These are phyloP conservation scores for Thoreauomyces humboldtii DNA, from an alignment of 192 early-diverging fungal genomes.

Conservation along the genomic window DNA sequence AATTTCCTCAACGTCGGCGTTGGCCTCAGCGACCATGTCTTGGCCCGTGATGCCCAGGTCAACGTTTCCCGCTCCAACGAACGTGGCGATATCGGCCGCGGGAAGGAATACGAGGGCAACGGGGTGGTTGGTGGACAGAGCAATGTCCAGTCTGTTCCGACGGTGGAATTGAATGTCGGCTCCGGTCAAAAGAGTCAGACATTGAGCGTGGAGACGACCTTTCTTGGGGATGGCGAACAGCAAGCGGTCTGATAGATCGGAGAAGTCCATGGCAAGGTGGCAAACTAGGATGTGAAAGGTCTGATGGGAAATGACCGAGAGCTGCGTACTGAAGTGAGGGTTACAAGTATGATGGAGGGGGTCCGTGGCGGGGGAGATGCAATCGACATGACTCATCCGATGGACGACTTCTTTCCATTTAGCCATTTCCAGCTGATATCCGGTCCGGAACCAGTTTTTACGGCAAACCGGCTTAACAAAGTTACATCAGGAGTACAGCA, in stretches of 20 bases:
- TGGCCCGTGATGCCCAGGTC: conserved; percentile 97
- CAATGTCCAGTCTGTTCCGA: conserved; percentile 95
- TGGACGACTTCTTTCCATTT: no score
- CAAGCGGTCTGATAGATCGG: conserved; percentile 51
- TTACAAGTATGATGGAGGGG: no score
- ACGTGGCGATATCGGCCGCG: conserved; percentile 94
- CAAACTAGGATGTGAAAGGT: neutral
- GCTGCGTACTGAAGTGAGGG: no score
- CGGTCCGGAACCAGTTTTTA: no score
- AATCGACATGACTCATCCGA: no score
- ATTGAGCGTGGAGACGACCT: conserved; percentile 91
- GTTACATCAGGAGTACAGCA: no score
- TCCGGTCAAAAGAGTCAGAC: conserved; percentile 74
- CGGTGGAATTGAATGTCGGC: conserved; percentile 96
- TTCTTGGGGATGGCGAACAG: conserved; percentile 99
- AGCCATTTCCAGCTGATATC: no score
- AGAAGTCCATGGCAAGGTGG: conserved; percentile 29
- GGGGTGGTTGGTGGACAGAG: conserved; percentile 88
- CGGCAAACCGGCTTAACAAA: no score
- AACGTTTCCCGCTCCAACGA: conserved; percentile 91
- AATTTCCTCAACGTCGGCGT: conserved; percentile 64
- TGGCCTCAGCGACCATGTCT: conserved; percentile 89
- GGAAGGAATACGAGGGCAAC: conserved; percentile 93
- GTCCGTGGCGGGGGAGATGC: no score
- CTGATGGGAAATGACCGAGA: neutral